Base-by-base conservation (phyloP, 2,329 filamentous ascomycete genomes). In the Neurospora sp. region DNA sequence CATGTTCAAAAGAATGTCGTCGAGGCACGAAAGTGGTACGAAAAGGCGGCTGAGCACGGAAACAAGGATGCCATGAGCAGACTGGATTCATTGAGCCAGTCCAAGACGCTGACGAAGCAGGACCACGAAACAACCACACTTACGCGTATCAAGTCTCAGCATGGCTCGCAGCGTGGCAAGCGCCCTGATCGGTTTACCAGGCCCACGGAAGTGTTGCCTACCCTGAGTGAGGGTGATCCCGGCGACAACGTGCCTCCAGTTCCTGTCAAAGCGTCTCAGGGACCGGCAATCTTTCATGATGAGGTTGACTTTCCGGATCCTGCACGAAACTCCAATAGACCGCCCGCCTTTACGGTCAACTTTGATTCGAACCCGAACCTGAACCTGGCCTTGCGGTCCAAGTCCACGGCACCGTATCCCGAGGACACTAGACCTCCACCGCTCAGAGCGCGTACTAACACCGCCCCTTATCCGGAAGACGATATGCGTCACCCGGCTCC, bases 101-200 rank as follows among this genome's bases (percentile, higher is more conserved):
- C 93, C 70, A 93, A 93, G 80, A 92, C 92, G 3, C 84, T 98
- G 66, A 96, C 93, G 2, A 94, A 94, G 81, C 87, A 90, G 75
- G 96, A 98, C 76, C 96, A 99, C 78, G 95, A 98, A 79, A 93
- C 93, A 69, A 90, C 96, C 58, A 94, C 96, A 0, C 89, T 99
- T 73, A 91, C 89, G 68, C 89, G 91, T 68, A 98, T 99, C 83
- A 97, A 91, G 80, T 93, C 89, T 3, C 89, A 91, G 73, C 88
- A 93, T 76, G 91, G 90, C 17, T 92, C 90, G 17, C 88, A 90
- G 76, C 82, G 87, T 67, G 88, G 88, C 39, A 83, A 84, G 75
- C 82, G 88, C 68, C 88, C 88, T 0, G 87, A 89, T 42, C 82
- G 88, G 58, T 88, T 90, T 78, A 84, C 84, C 74, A 83, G 85